Evolutionary conservation across 805 yeast genomes (phyloP), one percentile per base, ranked within the genome.

Genomic region (Saturnispora quitensis): DNA sequence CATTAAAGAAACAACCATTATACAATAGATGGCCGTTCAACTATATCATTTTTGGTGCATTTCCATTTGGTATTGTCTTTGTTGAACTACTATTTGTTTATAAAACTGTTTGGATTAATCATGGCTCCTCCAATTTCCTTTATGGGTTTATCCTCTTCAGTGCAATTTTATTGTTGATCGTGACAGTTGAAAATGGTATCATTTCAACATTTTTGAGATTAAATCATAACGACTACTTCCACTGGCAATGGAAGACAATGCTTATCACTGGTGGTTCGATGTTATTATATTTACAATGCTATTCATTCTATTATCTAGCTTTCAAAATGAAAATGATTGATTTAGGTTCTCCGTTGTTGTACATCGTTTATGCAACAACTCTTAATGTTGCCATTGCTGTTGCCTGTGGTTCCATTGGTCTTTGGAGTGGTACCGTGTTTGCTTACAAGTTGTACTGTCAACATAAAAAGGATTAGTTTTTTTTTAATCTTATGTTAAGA

Each of bases 171-270:
- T 70, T 86, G 35, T 67, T 80, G 43, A 70, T 85, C 35, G 81
- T 86, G 13, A 80, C 86, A 20, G 69, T 80, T 40, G 95, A 88
- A 65, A 78, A 85, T 50, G 79, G 90, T 8, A 74, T 88, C 24
- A 78, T 88, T 43, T 80, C 85, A 5, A 74, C 84, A 9, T 88
- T 84, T 61, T 62, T 84, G 43, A 74, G 84, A 43, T 71, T 88
- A 59, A 72, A 63, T 48, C 53, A 60, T 20, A 65, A 66, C n/a
- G 67, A 78, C 61, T 80, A 79, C 48, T 77, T 78, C 47, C 69
- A 74, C 57, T 89, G 96, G 96, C 87, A 86, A 62, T 88, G 96
- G 96, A 74, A 82, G 57, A 73, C 89, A 12, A 88, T 87, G 65
- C 65, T 79, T 50, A 78, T 82, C 28, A 87, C 95, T 4, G 71